A percentile compares a stretch with the other conserved stretches of the same genome.
These are phyloP conservation scores for Liriodendron chinense DNA, from an alignment of 164 flowering plant species.

Conservation along the genomic window DNA sequence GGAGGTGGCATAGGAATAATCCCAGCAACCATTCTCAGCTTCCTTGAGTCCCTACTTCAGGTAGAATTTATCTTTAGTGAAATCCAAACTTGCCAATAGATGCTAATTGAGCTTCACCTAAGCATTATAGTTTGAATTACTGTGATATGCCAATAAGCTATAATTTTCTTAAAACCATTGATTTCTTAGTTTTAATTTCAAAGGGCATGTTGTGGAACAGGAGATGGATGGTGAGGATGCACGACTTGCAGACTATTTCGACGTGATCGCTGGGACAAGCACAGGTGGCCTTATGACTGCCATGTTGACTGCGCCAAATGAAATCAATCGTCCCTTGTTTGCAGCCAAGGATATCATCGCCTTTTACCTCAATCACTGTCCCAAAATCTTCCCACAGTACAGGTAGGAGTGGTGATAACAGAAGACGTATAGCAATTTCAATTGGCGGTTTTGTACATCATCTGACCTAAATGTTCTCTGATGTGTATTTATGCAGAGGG, in stretches of 20 bases:
- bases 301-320: constrained; percentile 39
- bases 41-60: background rate
- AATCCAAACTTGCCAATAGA: background rate
- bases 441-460: too few relatives aligned
- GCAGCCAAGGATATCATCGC: constrained; percentile 33
- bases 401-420: constrained; percentile 11
- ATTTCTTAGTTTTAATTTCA: background rate
- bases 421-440: background rate
- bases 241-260: constrained; percentile 48
- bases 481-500: constrained; percentile 14
- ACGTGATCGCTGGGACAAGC: constrained; percentile 45
- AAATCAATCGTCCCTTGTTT: constrained; percentile 30
- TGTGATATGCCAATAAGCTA: too few relatives aligned
- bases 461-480: background rate
- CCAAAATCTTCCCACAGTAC: constrained; percentile 37
- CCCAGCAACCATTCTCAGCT: background rate
- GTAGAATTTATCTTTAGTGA: background rate
- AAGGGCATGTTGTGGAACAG: constrained; percentile 12
- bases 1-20: background rate
- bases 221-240: constrained; percentile 37
- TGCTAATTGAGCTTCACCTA: background rate
- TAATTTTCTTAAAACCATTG: background rate
- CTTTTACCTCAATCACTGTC: constrained; percentile 32
- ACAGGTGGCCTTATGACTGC: constrained; percentile 41
- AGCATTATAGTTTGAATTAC: background rate